Base-by-base conservation (phyloP, 495 filamentous ascomycete genomes). In the Baudoinia panamericana region DNA sequence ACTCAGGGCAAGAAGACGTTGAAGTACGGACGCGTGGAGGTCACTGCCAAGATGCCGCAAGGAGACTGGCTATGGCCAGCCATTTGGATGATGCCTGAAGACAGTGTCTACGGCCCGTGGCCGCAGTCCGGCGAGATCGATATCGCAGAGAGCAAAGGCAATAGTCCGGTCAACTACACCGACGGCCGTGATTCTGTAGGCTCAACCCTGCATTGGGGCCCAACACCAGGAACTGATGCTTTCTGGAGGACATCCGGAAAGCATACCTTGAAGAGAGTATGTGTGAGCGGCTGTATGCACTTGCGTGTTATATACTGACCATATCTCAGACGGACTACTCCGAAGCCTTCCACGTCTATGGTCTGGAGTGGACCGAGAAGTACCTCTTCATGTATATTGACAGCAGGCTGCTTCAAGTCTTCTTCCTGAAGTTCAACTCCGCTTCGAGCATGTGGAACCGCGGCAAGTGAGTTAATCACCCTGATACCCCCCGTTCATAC, bases 31-130 rank as follows among this genome's bases (percentile, higher is more conserved):
- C 50, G 54, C 12, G 58, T 67, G 15, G 64, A 66, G 39, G 63
- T 67, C 9, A 55, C 57, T 0, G 64, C 64, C 0, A 65, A 64
- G 44, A 53, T 66, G 36, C 62, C 63, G 1, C 38, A 53, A 31
- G 64, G 64, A 11, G 52, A 61, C 39, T 67, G 64, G 63, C 39
- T 65, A 0, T 66, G 63, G 62, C 62, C 63, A 7, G 62, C 64
- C 5, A 65, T 67, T 18, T 66, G 54, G 50, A 66, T 67, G 64
- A 64, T 64, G 60, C 59, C 61, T 5, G 48, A 59, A 43, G 43
- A 51, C 16, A 36, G 42, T 23, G 46, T 29, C 16, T 56, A 56
- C 36, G 51, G 53, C 2, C 24, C 41, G 25, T 56, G 53, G 53
- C 53, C 53, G 2, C 31, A 28, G 6, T 46, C 39, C 21, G 54